Evolutionary conservation across 495 filamentous ascomycete species (phyloP), one percentile per base, ranked within the genome.

Genomic region (Evernia prunastri): DNA sequence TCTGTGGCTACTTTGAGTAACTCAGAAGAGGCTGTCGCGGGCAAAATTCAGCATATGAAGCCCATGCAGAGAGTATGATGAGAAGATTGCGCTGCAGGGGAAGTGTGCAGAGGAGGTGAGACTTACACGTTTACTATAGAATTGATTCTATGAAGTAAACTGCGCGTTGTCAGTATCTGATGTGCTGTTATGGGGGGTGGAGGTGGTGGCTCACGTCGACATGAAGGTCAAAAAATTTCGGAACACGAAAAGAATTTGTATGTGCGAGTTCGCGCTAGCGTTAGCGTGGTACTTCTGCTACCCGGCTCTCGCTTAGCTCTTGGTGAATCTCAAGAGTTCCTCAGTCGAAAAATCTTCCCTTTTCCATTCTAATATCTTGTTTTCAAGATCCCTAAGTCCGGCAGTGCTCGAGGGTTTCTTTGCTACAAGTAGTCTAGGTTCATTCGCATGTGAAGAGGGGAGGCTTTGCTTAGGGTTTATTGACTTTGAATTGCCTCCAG

Each of bases 1-100:
- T 85, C 82, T 87, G 85, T 85, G 80, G 86, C 86, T 87, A 78
- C 79, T 87, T 83, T 89, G 83, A 84, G 86, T 80, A 88, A 86
- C 82, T 85, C 84, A 89, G 84, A 84, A 82, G 80, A 76, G 82
- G 84, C 56, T 59, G 56, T 31, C 1, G 36, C 33, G 35, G 3
- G n/a, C 5, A 0, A 8, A 0, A 35, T n/a, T 59, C 39, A 59
- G 56, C 56, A 20, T 0, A 23, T 15, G 35, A n/a, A 37, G 20
- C 3, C 17, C 33, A 29, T 17, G 18, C 20, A 53, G 27, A 23
- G 9, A 9, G 20, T 6, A 53, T 6, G 20, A 17, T 23, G 27
- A 53, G 20, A 9, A 29, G 9, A n/a, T 5, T 53, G 20, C 20
- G 18, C 7, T 18, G 7, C 6, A 20, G 25, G 33, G 4, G 31